These are phyloP conservation scores for Teratosphaeria pseudoeucalypti DNA, from an alignment of 2,329 filamentous ascomycete genomes.

Conservation along the genomic window DNA sequence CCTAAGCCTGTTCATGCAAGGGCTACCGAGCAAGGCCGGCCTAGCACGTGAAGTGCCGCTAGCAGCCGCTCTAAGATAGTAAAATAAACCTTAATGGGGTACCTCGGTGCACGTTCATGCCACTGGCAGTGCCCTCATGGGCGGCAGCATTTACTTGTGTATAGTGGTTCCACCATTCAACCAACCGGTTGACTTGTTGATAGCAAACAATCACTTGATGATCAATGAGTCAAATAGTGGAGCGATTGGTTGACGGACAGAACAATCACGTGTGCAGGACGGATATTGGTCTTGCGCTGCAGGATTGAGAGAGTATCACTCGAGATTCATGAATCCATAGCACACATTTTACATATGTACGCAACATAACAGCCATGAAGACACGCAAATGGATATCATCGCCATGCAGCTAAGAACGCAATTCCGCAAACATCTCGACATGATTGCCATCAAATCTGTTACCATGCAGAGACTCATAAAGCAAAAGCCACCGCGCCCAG, in stretches of 20 bases:
- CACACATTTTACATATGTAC: not conserved
- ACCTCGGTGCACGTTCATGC: not conserved
- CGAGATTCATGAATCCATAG: too few species aligned
- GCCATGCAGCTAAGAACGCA: not conserved
- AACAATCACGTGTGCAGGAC: too few species aligned
- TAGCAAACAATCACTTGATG: too few species aligned
- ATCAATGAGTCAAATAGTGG: too few species aligned
- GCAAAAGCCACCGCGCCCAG: slow-evolving; percentile 16
- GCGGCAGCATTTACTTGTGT: not conserved
- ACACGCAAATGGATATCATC: not conserved
- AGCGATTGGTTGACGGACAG: too few species aligned
- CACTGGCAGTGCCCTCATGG: not conserved
- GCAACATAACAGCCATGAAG: not conserved
- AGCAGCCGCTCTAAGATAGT: not conserved
- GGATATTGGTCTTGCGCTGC: too few species aligned
- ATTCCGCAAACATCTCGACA: not conserved
- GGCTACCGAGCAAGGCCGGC: not conserved
- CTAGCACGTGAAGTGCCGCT: not conserved
- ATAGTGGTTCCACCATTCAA: too few species aligned
- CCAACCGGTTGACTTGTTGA: too few species aligned
- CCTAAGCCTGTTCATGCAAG: not conserved
- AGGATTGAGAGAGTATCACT: too few species aligned
- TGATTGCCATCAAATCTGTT: not conserved
- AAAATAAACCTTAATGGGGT: not conserved
- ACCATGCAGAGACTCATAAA: slow-evolving; percentile 7